Percentiles rank a stretch among this genome's conserved stretches.
Evolutionary conservation across 208 protist species (phyloP).

Genomic region (Leptomonas pyrrhocoris): DNA sequence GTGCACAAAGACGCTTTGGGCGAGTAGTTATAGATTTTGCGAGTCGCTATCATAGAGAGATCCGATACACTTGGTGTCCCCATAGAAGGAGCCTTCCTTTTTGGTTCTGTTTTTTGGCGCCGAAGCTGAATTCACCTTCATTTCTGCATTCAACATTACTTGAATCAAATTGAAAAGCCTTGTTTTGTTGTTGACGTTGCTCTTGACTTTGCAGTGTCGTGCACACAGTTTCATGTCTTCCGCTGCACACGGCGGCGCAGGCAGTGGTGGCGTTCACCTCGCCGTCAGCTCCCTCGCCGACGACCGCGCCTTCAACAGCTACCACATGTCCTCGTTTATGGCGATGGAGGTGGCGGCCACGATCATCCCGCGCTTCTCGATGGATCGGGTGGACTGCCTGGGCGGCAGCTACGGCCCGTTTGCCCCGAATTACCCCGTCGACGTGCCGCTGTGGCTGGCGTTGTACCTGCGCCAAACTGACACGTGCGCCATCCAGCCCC

Average conservation of each 20-base stretch:
- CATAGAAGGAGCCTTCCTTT: no score
- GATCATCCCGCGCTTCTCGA: slow-evolving; percentile 82
- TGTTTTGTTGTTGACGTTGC: no score
- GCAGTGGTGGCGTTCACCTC: slow-evolving; percentile 23
- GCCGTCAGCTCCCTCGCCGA: slow-evolving; percentile 32
- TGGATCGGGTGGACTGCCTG: slow-evolving; percentile 70
- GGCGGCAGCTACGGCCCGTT: slow-evolving; percentile 82
- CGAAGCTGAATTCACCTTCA: neutral
- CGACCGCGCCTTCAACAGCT: slow-evolving; percentile 64
- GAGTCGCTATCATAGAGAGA: no score
- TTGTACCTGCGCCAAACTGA: slow-evolving; percentile 84
- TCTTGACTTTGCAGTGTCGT: neutral
- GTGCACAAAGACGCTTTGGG: no score
- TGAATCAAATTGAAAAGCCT: no score
- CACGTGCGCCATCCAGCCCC: slow-evolving; percentile 72
- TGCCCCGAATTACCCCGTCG: slow-evolving; percentile 71
- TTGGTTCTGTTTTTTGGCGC: neutral
- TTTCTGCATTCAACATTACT: no score
- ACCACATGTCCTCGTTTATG: slow-evolving; percentile 82
- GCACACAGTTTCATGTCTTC: slow-evolving; percentile 14
- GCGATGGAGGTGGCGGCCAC: slow-evolving; percentile 77
- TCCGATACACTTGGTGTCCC: no score
- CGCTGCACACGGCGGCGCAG: neutral
- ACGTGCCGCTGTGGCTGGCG: slow-evolving; percentile 86
- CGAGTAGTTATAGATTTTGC: no score